These are phyloP conservation scores for Monosporascus ibericus DNA, from an alignment of 2,329 filamentous ascomycete genomes.

Conservation along the genomic window DNA sequence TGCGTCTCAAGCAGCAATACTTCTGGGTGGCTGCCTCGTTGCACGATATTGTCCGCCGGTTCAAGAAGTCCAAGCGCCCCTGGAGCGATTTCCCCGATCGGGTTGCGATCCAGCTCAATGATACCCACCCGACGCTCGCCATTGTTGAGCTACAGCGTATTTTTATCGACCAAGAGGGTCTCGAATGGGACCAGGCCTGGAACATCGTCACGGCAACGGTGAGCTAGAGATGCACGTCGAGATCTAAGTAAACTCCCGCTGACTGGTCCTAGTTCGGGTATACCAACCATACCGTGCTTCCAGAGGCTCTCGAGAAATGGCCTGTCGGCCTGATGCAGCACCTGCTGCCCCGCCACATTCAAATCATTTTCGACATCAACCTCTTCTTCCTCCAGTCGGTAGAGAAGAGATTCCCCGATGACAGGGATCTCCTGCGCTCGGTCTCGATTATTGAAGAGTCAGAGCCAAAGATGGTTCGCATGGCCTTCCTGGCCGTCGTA, in stretches of 20 bases:
- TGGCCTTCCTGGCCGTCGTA: conserved; percentile 92
- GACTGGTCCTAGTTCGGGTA: conserved; percentile 65
- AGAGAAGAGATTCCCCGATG: conserved; percentile 83
- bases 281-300: conserved; percentile 96
- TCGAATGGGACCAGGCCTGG: conserved; percentile 94
- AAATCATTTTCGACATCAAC: conserved; percentile 99
- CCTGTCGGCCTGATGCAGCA: conserved; percentile 89
- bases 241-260: conserved; percentile 10
- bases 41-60: conserved; percentile 91
- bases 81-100: conserved; percentile 94
- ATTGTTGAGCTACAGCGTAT: conserved; percentile 96
- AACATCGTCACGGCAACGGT: conserved; percentile 64
- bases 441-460: conserved; percentile 99
- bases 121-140: conserved; percentile 93
- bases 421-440: conserved; percentile 74
- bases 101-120: conserved; percentile 95
- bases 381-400: conserved; percentile 86
- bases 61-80: conserved; percentile 90
- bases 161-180: conserved; percentile 78
- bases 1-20: conserved; percentile 97
- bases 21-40: conserved; percentile 98
- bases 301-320: conserved; percentile 98
- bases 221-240: conserved; percentile 25
- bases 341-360: conserved; percentile 84
- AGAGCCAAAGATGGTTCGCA: conserved; percentile 94